Evolutionary conservation across 345 rosid genomes (phyloP), one percentile per base, ranked within the genome.

Genomic region (Populus nigra): DNA sequence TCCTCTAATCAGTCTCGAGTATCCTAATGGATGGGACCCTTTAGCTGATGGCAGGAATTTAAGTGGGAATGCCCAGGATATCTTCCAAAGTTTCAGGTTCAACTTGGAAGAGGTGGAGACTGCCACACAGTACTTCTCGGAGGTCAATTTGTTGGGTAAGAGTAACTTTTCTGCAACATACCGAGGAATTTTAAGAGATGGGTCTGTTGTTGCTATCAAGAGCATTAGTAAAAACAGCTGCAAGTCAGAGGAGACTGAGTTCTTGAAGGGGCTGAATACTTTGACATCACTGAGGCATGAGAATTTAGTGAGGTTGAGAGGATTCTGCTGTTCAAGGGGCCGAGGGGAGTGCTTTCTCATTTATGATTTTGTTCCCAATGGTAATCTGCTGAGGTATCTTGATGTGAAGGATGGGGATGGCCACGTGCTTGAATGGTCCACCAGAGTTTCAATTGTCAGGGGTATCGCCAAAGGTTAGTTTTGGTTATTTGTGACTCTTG

Each of bases 1-100:
- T 39, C 91, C 97, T 10, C 87, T 94, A 35, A 89, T 94, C 65
- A 92, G 92, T 80, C 87, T 94, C 17, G 99, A 96, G 87, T 94
- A 94, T 79, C 87, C 97, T 35, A 88, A 79, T 41, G 97, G 99
- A n/a, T 96, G 99, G 99, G 99, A 96, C 77, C 98, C 97, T 0
- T 81, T 96, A 80, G 97, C 87, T 4, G 83, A 87, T 76, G 90
- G 94, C 66, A 85, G 81, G 76, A 86, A n/a, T 76, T 84, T 84
- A 68, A 88, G 75, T 72, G 90, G 87, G 8, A 78, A 85, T 77
- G 85, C 90, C n/a, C 92, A 88, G 73, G 99, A 91, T 79, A 87
- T 86, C 68, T 85, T 94, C 20, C 94, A 92, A 89, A 96, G 91
- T 89, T 92, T 89, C 77, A 89, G 86, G 94, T 94, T 91, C 85